Evolutionary conservation across 805 yeast species (phyloP), one percentile per base, ranked within the genome.

Genomic region (Candida orba): DNA sequence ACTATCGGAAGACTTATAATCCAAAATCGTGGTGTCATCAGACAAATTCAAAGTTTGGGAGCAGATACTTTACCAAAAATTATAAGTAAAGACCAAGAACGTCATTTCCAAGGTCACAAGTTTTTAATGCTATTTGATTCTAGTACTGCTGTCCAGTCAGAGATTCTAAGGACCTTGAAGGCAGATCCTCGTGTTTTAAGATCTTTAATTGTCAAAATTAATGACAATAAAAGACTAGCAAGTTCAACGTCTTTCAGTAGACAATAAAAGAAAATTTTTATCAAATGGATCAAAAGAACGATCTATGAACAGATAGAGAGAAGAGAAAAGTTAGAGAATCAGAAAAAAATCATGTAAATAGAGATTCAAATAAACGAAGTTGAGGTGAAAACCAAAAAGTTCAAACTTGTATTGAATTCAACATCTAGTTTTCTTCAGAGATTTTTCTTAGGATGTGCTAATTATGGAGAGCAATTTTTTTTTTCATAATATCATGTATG

Each of bases 141-240:
- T 1, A 82, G 93, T 37, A 75, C 91, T 14, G 79, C 83, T 32
- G 97, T 87, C 8, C 97, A 91, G 63, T 76, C 81, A 40, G 95
- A 89, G 66, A 78, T 93, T 45, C 66, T 81, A 50, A 76, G 95
- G 66, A 79, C 93, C 4, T 66, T 91, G 51, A 79, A 82, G 56
- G 76, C 79, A 47, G 99, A 91, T 63, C 97, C 98, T 25, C 82
- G 98, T 67, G 83, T 93, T 50, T 77, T 91, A 47, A 76, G 96
- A 59, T 78, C 91, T 20, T 76, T 78, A 45, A 72, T 90, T 32
- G 72, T 84, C 43, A 86, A 79, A 60, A 79, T 80, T 42, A 73
- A 76, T 50, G 66, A 64, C 30, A 69, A n/a, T n/a, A n/a, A 71
- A 49, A 66, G 66, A 33, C 68, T 81, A 46, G 79, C 78, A 50